Evolutionary conservation across 495 filamentous ascomycete genomes (phyloP), one percentile per base, ranked within the genome.

Genomic region (Penicillium cosmopolitanum): DNA sequence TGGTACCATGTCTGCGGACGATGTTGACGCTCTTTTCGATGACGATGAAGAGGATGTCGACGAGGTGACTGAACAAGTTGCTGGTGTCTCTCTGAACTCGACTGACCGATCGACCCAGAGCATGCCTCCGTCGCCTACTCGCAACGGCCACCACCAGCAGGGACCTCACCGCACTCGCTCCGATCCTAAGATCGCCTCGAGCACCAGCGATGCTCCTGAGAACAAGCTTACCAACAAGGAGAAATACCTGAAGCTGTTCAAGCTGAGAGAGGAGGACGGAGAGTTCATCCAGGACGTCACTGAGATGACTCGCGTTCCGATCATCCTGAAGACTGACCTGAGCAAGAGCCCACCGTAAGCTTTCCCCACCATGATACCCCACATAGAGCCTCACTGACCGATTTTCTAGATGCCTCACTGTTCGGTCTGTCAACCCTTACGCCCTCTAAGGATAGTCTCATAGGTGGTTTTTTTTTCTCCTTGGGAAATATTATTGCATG

Each of bases 341-440:
- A 91, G 83, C 80, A 98, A 98, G 89, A 98, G 95, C 74, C 95
- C 95, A 77, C 95, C 95, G 91, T 98, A 89, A 80, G 94, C 90
- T 64, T 21, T 35, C 57, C 48, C 18, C 58, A 31, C 42, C 34
- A 25, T 38, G 63, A 4, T 5, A 6, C 23, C 43, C 25, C 31
- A 28, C n/a, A 16, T 13, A 19, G n/a, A n/a, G 4, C 7, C 38
- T 28, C 56, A 51, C 72, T 85, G 78, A 79, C 82, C 59, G 55
- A 54, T 8, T 16, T 23, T 52, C 48, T 61, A 98, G 94, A 53
- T 98, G 95, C 82, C 79, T 98, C 70, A 98, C 95, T 7, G 97
- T 98, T 70, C 92, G 95, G 53, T 97, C 95, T 28, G 82, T 98
- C 64, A 98, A 98, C 80, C 95, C 95, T 34, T 98, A 91, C 71